Conservation (phyloP, 2,329 filamentous ascomycete species). For the Coniochaeta hoffmannii region DNA sequence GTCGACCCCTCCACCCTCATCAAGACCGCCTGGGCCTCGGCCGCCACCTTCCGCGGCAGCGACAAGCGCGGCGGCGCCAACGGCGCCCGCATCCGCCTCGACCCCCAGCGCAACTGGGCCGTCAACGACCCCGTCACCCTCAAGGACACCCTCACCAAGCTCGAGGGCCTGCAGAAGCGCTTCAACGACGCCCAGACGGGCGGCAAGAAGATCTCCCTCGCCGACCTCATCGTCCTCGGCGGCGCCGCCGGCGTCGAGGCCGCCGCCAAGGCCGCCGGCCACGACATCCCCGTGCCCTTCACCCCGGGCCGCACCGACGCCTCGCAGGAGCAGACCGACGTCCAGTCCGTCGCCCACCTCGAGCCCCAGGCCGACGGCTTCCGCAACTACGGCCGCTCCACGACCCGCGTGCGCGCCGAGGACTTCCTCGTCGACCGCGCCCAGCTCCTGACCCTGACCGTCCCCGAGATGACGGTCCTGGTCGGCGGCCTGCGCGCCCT, state of each 20-base stretch:
- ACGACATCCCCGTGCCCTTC: slow-evolving; percentile 56
- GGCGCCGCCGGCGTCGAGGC: slow-evolving; percentile 66
- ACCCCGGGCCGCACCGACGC: slow-evolving; percentile 66
- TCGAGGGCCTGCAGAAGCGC: slow-evolving; percentile 58
- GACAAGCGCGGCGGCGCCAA: slow-evolving; percentile 83
- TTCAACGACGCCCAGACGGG: slow-evolving; percentile 54
- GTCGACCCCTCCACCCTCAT: slow-evolving; percentile 55
- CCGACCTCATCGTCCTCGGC: slow-evolving; percentile 71
- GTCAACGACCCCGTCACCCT: slow-evolving; percentile 67
- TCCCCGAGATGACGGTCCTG: slow-evolving; percentile 64
- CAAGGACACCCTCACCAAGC: slow-evolving; percentile 48
- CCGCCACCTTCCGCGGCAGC: slow-evolving; percentile 64
- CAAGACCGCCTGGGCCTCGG: slow-evolving; percentile 60
- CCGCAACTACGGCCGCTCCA: slow-evolving; percentile 68
- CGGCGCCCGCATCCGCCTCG: slow-evolving; percentile 67
- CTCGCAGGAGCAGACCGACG: slow-evolving; percentile 64
- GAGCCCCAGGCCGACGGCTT: slow-evolving; percentile 68
- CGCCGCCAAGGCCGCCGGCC: slow-evolving; percentile 37
- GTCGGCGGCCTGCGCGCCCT: slow-evolving; percentile 66
- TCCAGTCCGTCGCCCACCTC: slow-evolving; percentile 54
- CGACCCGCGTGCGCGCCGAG: slow-evolving; percentile 54
- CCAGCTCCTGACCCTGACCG: slow-evolving; percentile 60
- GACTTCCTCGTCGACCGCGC: slow-evolving; percentile 66
- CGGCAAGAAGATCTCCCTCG: slow-evolving; percentile 68
- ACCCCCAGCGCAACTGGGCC: slow-evolving; percentile 64